Percentiles rank a stretch among this genome's conserved stretches.
Evolutionary conservation across 2,329 filamentous ascomycete species (phyloP).

Genomic region (Malbranchea cinnamomea): DNA sequence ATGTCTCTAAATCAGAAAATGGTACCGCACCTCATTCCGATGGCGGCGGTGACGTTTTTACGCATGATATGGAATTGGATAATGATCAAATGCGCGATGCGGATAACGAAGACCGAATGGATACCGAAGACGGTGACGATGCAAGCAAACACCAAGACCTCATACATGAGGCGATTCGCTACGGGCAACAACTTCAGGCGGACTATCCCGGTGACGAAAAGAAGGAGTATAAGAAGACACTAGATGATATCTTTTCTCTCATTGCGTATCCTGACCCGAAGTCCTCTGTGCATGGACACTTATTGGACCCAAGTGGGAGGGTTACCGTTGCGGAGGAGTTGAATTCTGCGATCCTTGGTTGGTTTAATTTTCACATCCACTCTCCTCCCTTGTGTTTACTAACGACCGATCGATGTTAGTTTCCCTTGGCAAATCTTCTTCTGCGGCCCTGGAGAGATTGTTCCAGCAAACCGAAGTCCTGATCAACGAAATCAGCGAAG

Average conservation of each 20-base stretch:
- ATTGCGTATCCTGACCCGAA: slow-evolving; percentile 75
- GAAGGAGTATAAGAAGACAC: slow-evolving; percentile 53
- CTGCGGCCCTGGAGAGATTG: slow-evolving; percentile 68
- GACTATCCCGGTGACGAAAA: slow-evolving; percentile 63
- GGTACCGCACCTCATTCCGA: slow-evolving; percentile 20
- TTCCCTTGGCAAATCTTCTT: slow-evolving; percentile 76
- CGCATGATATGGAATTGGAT: slow-evolving; percentile 45
- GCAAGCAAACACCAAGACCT: slow-evolving; percentile 35
- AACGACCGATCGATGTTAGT: slow-evolving; percentile 37
- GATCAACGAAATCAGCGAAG: slow-evolving; percentile 65
- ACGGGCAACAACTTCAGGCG: slow-evolving; percentile 61
- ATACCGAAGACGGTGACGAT: slow-evolving; percentile 34
- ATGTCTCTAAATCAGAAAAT: slow-evolving; percentile 24
- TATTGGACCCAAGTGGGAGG: slow-evolving; percentile 62
- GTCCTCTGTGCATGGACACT: slow-evolving; percentile 58
- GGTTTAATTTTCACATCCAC: slow-evolving; percentile 22
- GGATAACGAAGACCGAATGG: slow-evolving; percentile 34
- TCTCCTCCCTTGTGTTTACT: slow-evolving; percentile 3
- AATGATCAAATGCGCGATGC: slow-evolving; percentile 30
- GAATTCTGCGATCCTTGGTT: slow-evolving; percentile 83
- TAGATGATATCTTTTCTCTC: slow-evolving; percentile 75
- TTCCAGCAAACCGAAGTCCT: slow-evolving; percentile 77
- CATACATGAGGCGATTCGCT: slow-evolving; percentile 55
- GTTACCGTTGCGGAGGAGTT: slow-evolving; percentile 78
- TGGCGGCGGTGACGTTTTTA: slow-evolving; percentile 31